phyloP scores from a whole-genome alignment of 2,329 filamentous ascomycete species.

The Paecilomyces sp. region DNA sequence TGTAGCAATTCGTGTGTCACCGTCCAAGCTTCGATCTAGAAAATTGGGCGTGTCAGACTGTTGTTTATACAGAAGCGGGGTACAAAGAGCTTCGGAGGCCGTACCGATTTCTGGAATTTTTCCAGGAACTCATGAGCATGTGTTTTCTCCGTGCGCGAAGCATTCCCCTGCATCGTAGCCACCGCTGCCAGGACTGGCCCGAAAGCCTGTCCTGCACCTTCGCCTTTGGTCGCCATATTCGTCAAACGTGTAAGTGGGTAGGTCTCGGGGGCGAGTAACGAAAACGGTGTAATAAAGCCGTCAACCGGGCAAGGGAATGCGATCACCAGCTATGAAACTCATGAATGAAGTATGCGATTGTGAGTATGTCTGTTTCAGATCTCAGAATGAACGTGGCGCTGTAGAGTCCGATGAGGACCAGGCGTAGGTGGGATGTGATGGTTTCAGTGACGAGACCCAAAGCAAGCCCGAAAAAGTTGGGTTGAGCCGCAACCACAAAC shows the following conservation, averaged over 20 bases:
- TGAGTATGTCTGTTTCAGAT: neutral
- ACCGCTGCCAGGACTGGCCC: conserved; percentile 81
- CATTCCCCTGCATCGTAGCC: conserved; percentile 80
- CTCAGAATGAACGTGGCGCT: conserved; percentile 1
- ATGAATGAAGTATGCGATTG: conserved; percentile 1
- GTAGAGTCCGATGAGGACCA: conserved; percentile 4
- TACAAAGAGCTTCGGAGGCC: conserved; percentile 27
- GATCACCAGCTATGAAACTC: conserved; percentile 7
- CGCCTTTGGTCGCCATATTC: conserved; percentile 62
- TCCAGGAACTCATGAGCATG: conserved; percentile 88
- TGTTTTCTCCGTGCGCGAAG: conserved; percentile 73
- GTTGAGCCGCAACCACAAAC: conserved; percentile 16
- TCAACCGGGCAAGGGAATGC: conserved; percentile 17
- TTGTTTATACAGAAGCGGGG: neutral
- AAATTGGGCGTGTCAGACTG: conserved; percentile 13
- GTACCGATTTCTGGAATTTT: conserved; percentile 94
- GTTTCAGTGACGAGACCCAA: conserved; percentile 9
- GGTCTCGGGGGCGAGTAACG: conserved; percentile 11
- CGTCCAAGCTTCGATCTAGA: conserved; percentile 81
- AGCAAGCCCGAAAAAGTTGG: conserved; percentile 20
- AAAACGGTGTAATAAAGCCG: conserved; percentile 3
- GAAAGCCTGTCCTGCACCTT: conserved; percentile 61
- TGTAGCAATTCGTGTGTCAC: conserved; percentile 81
- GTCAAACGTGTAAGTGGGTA: conserved; percentile 16
- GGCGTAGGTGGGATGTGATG: conserved; percentile 19